A percentile compares a stretch with the other conserved stretches of the same genome.
phyloP scores from a whole-genome alignment of 169 alveolate genomes.

The Babesia bovis region DNA sequence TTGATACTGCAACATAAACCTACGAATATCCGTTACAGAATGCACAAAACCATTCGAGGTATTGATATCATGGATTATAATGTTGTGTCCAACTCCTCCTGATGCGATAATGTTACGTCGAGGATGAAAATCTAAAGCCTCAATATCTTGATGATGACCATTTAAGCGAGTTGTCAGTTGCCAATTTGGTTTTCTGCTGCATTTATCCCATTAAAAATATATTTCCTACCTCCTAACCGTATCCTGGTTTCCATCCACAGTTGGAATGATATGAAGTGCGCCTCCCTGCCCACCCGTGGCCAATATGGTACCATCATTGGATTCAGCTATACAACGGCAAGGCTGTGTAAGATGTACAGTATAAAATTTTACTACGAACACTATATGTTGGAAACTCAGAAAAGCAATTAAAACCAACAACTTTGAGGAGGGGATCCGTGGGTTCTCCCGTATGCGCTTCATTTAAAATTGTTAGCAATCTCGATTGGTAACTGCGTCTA shows the following conservation, averaged over 20 bases:
- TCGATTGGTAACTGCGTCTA: constrained; percentile 20
- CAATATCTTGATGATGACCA: constrained; percentile 61
- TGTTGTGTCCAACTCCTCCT: constrained; percentile 71
- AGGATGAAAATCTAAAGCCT: constrained; percentile 66
- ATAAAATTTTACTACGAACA: background rate
- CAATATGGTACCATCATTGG: constrained; percentile 45
- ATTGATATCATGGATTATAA: constrained; percentile 60
- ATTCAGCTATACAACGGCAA: constrained; percentile 58
- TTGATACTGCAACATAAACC: constrained; percentile 4
- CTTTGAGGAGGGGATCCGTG: constrained; percentile 16
- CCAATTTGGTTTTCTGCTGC: constrained; percentile 53
- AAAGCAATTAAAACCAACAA: constrained; percentile 17
- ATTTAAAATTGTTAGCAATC: constrained; percentile 13
- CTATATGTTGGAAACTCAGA: constrained; percentile 50
- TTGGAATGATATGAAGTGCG: constrained; percentile 51
- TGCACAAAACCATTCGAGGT: constrained; percentile 52
- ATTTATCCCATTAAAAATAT: no score
- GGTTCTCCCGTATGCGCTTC: constrained; percentile 10
- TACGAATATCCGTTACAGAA: constrained; percentile 53
- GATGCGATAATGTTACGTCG: constrained; percentile 71
- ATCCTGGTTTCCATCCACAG: constrained; percentile 24
- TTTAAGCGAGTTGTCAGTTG: constrained; percentile 31
- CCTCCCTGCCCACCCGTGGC: constrained; percentile 67
- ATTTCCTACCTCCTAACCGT: constrained; percentile 42
- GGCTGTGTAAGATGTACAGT: constrained; percentile 23